Evolutionary conservation across 1,139 yeast genomes (phyloP).

Genomic region (Kluyveromyces marxianus): DNA sequence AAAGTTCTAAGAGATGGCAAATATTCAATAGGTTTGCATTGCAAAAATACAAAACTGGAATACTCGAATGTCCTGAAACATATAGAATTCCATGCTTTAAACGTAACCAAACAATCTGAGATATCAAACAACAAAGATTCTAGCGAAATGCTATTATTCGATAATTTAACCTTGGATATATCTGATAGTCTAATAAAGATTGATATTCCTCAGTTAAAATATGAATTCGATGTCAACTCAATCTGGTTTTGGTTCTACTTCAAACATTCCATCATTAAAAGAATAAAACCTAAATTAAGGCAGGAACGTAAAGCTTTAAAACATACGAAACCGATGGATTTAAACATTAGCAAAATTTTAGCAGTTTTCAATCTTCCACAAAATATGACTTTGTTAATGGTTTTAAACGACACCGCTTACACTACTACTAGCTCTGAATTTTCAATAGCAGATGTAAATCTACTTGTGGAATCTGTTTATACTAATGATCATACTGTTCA

Average conservation of each 20-base stretch:
- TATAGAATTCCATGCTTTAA: not conserved
- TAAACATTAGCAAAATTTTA: not conserved
- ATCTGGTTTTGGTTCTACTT: conserved; percentile 25
- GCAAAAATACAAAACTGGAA: not conserved
- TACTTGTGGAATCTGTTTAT: conserved; percentile 26
- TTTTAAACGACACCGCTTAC: conserved; percentile 7
- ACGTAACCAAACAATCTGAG: not conserved
- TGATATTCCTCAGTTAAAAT: conserved; percentile 7
- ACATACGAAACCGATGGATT: not conserved
- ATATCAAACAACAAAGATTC: not conserved
- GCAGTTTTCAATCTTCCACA: conserved; percentile 17
- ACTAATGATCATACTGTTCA: conserved; percentile 15
- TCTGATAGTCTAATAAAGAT: not conserved
- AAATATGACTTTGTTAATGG: conserved; percentile 17
- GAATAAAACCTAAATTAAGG: not conserved
- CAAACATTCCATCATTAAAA: conserved; percentile 7
- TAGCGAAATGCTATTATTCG: not conserved
- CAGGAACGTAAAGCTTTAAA: not conserved
- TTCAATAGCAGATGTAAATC: not conserved
- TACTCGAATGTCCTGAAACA: not conserved
- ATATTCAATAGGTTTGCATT: not conserved
- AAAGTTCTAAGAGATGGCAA: not conserved
- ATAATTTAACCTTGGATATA: not conserved
- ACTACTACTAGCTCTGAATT: not conserved
- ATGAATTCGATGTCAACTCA: conserved; percentile 23